Base-by-base conservation (phyloP, 2,329 filamentous ascomycete genomes). In the Fusarium algeriense region DNA sequence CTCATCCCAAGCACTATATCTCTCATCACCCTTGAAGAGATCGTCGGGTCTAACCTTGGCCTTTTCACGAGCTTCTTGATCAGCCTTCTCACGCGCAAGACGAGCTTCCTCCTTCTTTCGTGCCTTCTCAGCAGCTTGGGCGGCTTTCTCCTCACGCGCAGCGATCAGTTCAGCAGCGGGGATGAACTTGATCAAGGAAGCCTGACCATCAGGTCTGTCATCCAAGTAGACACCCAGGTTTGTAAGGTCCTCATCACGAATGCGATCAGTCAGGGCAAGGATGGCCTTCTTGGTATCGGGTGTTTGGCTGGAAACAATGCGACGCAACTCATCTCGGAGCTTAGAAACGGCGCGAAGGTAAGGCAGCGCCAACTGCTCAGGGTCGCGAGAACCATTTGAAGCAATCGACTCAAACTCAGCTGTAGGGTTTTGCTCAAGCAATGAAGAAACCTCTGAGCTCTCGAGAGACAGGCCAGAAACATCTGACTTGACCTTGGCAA, bases 181-280 rank as follows among this genome's bases (percentile, higher is more conserved):
- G 13, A 90, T 83, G 65, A 90, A 90, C 75, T 90, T 90, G 67
- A 97, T 91, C 35, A 97, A 86, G 1, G 94, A 93, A 1, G 89
- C 91, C 78, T 86, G 86, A 59, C 84, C 84, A 49, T 87, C 88
- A n/a, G 83, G 83, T 53, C 93, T 89, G 76, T 98, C 95, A 78
- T 98, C 95, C 2, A 98, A 89, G 77, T 97, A 97, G 63, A 98
- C 92, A 40, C 92, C 93, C 0, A 97, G 84, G 63, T 95, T 90
- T 75, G 93, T 95, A 14, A 98, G 88, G 61, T 95, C 90, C 13
- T 89, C 86, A 79, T 98, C 93, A 56, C 95, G 92, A 45, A 98
- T 89, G 20, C 88, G 86, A 78, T 97, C 95, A 72, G 92, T 96
- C 49, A 97, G 87, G 1, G 85, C 81, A 3, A 98, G 88, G 40